Conservation (phyloP, 2,329 filamentous ascomycete species). For the Aureobasidium pullulans region DNA sequence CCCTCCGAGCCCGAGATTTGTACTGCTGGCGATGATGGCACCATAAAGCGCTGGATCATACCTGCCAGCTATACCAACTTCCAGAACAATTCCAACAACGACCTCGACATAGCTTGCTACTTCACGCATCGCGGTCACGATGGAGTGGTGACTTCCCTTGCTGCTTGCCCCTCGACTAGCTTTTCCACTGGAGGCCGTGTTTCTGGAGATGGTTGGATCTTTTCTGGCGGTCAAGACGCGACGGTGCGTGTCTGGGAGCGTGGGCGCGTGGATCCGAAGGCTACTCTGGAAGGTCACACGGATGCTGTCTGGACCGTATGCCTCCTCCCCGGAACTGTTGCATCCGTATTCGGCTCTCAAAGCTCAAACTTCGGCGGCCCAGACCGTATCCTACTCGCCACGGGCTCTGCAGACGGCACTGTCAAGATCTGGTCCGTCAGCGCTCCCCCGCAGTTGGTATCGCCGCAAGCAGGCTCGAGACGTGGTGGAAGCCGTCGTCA, state of each 20-base stretch:
- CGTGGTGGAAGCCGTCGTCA: slow-evolving; percentile 75
- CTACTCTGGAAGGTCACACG: slow-evolving; percentile 85
- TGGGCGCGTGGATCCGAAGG: slow-evolving; percentile 88
- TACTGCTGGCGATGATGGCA: slow-evolving; percentile 89
- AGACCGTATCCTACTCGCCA: slow-evolving; percentile 83
- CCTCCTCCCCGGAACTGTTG: slow-evolving; percentile 77
- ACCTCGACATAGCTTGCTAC: slow-evolving; percentile 85
- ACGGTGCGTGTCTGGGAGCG: slow-evolving; percentile 94
- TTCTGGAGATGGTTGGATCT: slow-evolving; percentile 93
- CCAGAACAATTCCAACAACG: slow-evolving; percentile 52
- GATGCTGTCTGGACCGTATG: slow-evolving; percentile 96
- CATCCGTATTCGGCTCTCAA: slow-evolving; percentile 67
- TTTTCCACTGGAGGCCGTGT: slow-evolving; percentile 85
- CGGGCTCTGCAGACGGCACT: slow-evolving; percentile 82
- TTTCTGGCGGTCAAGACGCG: slow-evolving; percentile 90
- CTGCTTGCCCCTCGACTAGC: slow-evolving; percentile 80
- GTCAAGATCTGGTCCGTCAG: slow-evolving; percentile 94
- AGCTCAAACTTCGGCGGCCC: slow-evolving; percentile 62
- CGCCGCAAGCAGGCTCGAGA: slow-evolving; percentile 66
- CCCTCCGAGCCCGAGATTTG: slow-evolving; percentile 95
- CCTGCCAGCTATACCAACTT: slow-evolving; percentile 67
- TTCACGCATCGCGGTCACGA: slow-evolving; percentile 93
- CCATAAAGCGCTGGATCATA: slow-evolving; percentile 95
- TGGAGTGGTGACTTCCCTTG: slow-evolving; percentile 80
- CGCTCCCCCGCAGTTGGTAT: slow-evolving; percentile 76